Conservation (phyloP, 2,329 filamentous ascomycete genomes). For the Lizonia empirigonia region DNA sequence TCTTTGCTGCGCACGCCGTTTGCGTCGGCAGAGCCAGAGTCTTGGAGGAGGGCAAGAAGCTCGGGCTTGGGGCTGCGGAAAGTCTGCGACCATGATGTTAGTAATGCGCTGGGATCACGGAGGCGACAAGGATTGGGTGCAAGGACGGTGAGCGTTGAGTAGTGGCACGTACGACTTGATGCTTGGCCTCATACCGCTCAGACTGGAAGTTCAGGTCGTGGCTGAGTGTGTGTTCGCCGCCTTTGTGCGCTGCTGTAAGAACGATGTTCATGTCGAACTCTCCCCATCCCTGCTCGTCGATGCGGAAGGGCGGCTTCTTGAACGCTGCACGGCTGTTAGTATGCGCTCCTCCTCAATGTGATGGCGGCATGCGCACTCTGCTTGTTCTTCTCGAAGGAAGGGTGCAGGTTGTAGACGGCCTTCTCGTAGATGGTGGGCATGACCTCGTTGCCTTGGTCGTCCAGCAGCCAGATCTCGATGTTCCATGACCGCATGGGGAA, state of each 20-base stretch:
- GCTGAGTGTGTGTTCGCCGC: constrained; percentile 74
- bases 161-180: constrained; percentile 66
- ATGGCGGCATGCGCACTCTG: constrained; percentile 66
- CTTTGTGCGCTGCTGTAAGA: constrained; percentile 83
- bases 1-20: constrained; percentile 71
- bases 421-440: constrained; percentile 88
- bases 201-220: constrained; percentile 94
- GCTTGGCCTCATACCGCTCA: constrained; percentile 80
- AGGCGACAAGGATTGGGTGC: background rate
- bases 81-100: constrained; percentile 51
- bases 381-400: constrained; percentile 83
- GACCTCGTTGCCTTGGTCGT: constrained; percentile 83
- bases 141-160: background rate
- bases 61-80: constrained; percentile 94
- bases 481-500: constrained; percentile 95
- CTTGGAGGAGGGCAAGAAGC: constrained; percentile 77
- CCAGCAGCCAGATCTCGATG: constrained; percentile 81
- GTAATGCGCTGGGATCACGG: background rate
- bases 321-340: constrained; percentile 55
- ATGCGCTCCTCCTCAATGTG: background rate
- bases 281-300: constrained; percentile 95
- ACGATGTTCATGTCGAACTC: constrained; percentile 96
- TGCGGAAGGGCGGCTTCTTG: constrained; percentile 83
- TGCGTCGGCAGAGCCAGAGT: constrained; percentile 76
- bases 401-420: constrained; percentile 90